Evolutionary conservation across 1,284 basidiomycete species (phyloP).

Genomic region (Wallemia mellicola): DNA sequence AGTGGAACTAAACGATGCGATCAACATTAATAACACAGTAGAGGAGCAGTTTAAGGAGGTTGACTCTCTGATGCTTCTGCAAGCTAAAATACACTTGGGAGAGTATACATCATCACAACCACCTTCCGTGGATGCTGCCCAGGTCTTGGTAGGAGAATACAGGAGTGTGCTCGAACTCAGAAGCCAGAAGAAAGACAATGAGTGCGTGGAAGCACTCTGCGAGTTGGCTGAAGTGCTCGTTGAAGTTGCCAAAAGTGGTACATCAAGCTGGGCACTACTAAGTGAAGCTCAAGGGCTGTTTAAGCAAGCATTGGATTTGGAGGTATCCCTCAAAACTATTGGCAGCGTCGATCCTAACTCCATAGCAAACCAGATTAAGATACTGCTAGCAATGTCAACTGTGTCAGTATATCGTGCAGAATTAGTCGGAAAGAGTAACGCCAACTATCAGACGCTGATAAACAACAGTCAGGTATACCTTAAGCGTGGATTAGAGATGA

Average conservation of each 20-base stretch:
- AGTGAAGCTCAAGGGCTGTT: neutral
- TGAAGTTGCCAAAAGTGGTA: neutral
- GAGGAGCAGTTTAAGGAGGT: neutral
- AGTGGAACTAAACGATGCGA: neutral
- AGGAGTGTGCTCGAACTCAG: neutral
- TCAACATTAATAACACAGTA: neutral
- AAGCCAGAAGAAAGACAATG: neutral
- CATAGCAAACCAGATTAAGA: neutral
- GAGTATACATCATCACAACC: neutral
- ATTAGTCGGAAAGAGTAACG: neutral
- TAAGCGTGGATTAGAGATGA: neutral
- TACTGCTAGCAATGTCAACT: neutral
- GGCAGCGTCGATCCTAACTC: neutral
- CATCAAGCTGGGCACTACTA: neutral
- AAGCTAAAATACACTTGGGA: neutral
- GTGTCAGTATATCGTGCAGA: neutral
- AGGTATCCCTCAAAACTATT: neutral
- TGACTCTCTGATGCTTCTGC: neutral
- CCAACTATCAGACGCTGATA: neutral
- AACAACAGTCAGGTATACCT: neutral
- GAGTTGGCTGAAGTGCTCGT: neutral
- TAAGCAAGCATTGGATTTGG: neutral
- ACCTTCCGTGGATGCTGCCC: neutral
- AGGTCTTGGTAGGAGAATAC: neutral
- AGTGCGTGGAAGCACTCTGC: neutral